Evolutionary conservation across 2,329 filamentous ascomycete species (phyloP), one percentile per base, ranked within the genome.

Genomic region (Xylaria digitata): DNA sequence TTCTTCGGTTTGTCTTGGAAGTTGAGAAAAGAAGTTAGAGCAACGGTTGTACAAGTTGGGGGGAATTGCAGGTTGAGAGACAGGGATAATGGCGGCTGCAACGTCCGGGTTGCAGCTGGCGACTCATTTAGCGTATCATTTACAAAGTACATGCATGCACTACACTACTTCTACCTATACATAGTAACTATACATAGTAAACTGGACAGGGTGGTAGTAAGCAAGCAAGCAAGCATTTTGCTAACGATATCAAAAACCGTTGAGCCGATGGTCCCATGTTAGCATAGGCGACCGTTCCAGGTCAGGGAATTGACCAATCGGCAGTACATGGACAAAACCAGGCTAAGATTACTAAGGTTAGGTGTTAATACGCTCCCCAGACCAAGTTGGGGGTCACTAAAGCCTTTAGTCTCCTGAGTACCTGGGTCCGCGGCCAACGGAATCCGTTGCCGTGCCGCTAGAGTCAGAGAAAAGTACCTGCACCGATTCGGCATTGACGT

Each of bases 401-500:
- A 15, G 21, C 26, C 37, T 32, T 53, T 64, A 63, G 61, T 37
- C 21, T 37, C 61, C 61, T 26, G 5, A 26, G 26, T 26, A 26
- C 26, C 26, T 26, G 26, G 26, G 26, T 37, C 60, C 49, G 49
- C 65, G 60, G 65, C 34, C 34, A 37, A 42, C 59, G 50, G 64
- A 56, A 61, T 46, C 30, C 53, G 61, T 65, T 69, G 61, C 67
- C 64, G 67, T 56, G 43, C 37, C 57, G 55, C 67, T 69, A 69
- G 67, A 62, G 67, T 37, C 34, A 26, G 37, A 15, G 53, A 30
- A 8, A 6, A 15, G 34, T 34, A 62, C 52, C 11, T 58, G 40
- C 30, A 63, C 57, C 54, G 52, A 64, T 65, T 59, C 43, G 57
- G 53, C 23, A 37, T 21, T 63, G 56, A 66, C 21, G 54, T 59